Base-by-base conservation (phyloP, 139 green algal species). In the Volvox reticuliferus region DNA sequence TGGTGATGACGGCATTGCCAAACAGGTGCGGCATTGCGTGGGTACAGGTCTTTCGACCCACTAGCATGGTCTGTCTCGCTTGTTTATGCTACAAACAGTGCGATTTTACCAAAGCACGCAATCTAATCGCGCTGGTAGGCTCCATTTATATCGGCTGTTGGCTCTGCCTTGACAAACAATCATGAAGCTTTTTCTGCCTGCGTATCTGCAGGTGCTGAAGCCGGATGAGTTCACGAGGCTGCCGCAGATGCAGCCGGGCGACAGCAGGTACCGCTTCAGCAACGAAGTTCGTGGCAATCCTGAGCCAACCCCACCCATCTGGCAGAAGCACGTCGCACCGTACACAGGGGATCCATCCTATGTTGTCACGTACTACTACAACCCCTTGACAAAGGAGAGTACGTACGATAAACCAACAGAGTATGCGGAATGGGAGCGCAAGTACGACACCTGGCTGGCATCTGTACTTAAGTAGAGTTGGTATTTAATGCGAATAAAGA, bases 381-480 rank as follows among this genome's bases (percentile, higher is more conserved):
- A 94, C 89, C 67, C 79, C 0, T 13, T 65, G 55, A 94, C 89
- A 1, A 73, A 91, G 24, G 33, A 84, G 24, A 95, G 91, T 82
- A 88, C 88, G 50, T 96, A 94, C 71, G 94, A 96, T n/a, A 81
- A 88, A 33, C 94, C 94, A 55, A 6, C 73, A 9, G 94, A 95
- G 92, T 94, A 92, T 65, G 24, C 44, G 0, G 86, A 61, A 16
- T 94, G 92, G 92, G 92, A 94, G 91, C 84, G 33, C 20, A 71
- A 71, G 55, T 76, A 94, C 26, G 68, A 86, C 17, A 17, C 30
- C 1, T 93, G 87, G 86, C 30, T 91, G 19, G 77, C 90, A 28
- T 50, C 65, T 21, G 61, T 86, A 36, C 77, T 93, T 24, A 87
- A 91, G 14, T 87, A 73, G 65, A 30, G 44, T 9, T 55, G 5